These are phyloP conservation scores for Daedaleopsis nitida DNA, from an alignment of 768 basidiomycete genomes.

Conservation along the genomic window DNA sequence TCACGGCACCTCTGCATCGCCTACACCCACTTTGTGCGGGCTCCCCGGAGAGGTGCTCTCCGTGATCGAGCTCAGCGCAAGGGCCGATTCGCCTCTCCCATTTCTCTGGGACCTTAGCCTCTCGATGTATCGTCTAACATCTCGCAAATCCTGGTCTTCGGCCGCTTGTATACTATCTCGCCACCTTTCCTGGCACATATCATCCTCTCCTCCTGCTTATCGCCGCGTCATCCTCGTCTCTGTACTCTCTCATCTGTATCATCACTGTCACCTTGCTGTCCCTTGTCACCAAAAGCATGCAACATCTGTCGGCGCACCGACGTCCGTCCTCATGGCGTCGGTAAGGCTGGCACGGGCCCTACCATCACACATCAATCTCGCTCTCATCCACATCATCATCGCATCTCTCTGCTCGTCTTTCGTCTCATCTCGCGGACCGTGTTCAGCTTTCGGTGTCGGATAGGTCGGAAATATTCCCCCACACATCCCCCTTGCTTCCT, in stretches of 20 bases:
- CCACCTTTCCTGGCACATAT: neutral
- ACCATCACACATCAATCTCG: conserved; percentile 4
- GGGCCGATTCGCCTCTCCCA: neutral
- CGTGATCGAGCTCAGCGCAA: neutral
- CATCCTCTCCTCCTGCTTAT: neutral
- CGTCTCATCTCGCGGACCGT: conserved; percentile 11
- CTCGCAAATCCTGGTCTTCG: conserved; percentile 1
- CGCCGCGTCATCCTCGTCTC: conserved; percentile 7
- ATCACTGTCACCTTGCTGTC: conserved; percentile 16
- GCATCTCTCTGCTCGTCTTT: conserved; percentile 2
- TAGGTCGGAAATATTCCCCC: conserved; percentile 16
- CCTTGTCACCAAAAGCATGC: conserved; percentile 18
- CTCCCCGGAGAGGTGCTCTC: neutral
- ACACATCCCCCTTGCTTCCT: neutral
- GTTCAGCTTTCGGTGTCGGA: conserved; percentile 17
- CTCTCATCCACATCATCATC: conserved; percentile 6
- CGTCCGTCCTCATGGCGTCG: neutral
- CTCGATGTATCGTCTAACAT: conserved; percentile 11
- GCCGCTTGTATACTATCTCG: conserved; percentile 14
- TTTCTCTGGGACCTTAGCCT: neutral
- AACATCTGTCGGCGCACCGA: conserved; percentile 3
- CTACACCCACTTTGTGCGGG: conserved; percentile 1
- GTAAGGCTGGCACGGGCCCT: conserved; percentile 1
- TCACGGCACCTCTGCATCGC: conserved; percentile 9
- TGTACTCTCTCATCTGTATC: conserved; percentile 17